A percentile compares a stretch with the other conserved stretches of the same genome.
These are phyloP conservation scores for Mycena metata DNA, from an alignment of 768 basidiomycete genomes.

Conservation along the genomic window DNA sequence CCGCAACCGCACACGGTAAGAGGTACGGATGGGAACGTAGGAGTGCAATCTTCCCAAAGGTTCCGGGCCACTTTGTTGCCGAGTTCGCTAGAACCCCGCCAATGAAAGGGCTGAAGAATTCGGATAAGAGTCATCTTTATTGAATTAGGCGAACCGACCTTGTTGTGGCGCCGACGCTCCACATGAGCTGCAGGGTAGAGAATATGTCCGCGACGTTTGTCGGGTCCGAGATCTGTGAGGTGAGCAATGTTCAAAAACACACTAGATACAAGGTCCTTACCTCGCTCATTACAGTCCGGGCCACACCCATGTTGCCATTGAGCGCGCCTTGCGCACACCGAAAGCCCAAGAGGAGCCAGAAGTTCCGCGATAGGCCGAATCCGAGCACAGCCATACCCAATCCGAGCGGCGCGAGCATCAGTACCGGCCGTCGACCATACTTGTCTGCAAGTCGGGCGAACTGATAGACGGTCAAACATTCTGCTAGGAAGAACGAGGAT, in stretches of 20 bases:
- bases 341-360: constrained; percentile 34
- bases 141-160: not conserved
- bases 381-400: constrained; percentile 38
- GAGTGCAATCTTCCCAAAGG: constrained; percentile 26
- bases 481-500: constrained; percentile 44
- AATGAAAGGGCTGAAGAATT: constrained; percentile 19
- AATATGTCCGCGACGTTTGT: constrained; percentile 27
- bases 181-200: constrained; percentile 19
- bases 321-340: constrained; percentile 30
- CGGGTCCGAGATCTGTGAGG: constrained; percentile 18
- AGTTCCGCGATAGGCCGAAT: constrained; percentile 43
- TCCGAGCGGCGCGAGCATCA: constrained; percentile 41
- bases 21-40: constrained; percentile 23
- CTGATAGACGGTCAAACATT: constrained; percentile 39
- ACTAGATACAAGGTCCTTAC: not conserved
- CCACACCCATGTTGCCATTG: constrained; percentile 32
- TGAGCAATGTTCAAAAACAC: not conserved
- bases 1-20: constrained; percentile 28
- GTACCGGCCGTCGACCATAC: constrained; percentile 43
- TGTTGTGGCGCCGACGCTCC: constrained; percentile 17
- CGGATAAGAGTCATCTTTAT: not conserved
- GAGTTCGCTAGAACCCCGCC: constrained; percentile 25
- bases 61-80: constrained; percentile 27
- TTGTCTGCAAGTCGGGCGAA: constrained; percentile 45
- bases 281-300: constrained; percentile 29